A percentile compares a stretch with the other conserved stretches of the same genome.
Conservation (phyloP, 2,329 filamentous ascomycete species). For the Paracamarosporium sp. region DNA sequence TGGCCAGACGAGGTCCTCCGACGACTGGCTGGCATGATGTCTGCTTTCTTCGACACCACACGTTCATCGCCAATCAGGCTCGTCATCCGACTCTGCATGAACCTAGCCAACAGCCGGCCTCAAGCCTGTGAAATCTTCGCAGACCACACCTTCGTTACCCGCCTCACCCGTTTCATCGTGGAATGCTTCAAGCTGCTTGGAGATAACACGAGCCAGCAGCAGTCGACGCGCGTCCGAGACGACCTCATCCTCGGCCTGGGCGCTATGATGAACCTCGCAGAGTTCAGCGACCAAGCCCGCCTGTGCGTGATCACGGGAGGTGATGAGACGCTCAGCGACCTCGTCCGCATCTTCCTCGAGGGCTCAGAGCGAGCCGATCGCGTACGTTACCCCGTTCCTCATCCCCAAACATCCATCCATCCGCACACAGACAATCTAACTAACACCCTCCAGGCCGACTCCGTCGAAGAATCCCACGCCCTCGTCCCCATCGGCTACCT, state of each 20-base stretch:
- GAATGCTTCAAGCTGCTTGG: slow-evolving; percentile 30
- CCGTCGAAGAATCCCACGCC: slow-evolving; percentile 72
- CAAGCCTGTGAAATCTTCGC: slow-evolving; percentile 74
- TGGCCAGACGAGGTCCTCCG: slow-evolving; percentile 58
- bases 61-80: slow-evolving; percentile 44
- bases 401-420: not conserved
- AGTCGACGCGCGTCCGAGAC: slow-evolving; percentile 65
- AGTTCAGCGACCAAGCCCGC: slow-evolving; percentile 71
- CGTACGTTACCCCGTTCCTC: slow-evolving; percentile 58
- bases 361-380: slow-evolving; percentile 70
- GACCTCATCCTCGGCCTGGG: slow-evolving; percentile 79
- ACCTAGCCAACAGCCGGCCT: slow-evolving; percentile 82
- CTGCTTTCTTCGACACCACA: slow-evolving; percentile 32
- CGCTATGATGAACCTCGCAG: slow-evolving; percentile 85
- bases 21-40: slow-evolving; percentile 56
- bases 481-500: slow-evolving; percentile 89
- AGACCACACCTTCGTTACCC: slow-evolving; percentile 56
- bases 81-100: slow-evolving; percentile 76
- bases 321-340: slow-evolving; percentile 60
- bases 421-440: not conserved
- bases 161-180: slow-evolving; percentile 40
- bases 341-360: slow-evolving; percentile 72
- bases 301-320: slow-evolving; percentile 34
- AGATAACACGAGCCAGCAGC: slow-evolving; percentile 53
- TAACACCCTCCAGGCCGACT: slow-evolving; percentile 53